Evolutionary conservation across 805 yeast species (phyloP).

Genomic region (Yarrowia sp.): DNA sequence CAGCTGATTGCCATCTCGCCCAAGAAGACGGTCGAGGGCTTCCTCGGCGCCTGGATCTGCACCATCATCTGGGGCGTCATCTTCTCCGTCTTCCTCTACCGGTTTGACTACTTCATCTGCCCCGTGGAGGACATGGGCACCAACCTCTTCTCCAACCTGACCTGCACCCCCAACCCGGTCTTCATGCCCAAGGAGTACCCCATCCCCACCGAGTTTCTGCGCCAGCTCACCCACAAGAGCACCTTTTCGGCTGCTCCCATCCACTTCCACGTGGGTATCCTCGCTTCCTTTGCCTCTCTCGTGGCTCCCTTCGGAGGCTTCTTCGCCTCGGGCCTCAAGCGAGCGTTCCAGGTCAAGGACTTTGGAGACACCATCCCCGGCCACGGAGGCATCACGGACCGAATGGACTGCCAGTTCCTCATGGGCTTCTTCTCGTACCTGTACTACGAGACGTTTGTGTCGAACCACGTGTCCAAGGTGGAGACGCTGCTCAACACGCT

Average conservation of each 20-base stretch:
- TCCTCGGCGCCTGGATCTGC: conserved; percentile 95
- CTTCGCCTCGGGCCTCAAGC: conserved; percentile 94
- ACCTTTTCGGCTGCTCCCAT: conserved; percentile 74
- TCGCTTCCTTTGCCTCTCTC: conserved; percentile 93
- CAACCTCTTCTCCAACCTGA: conserved; percentile 58
- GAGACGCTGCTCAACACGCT: conserved; percentile 75
- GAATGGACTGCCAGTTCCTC: conserved; percentile 95
- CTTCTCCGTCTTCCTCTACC: conserved; percentile 61
- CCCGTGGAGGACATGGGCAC: conserved; percentile 65
- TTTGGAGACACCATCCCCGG: conserved; percentile 99
- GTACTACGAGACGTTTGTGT: conserved; percentile 88
- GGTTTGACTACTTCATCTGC: conserved; percentile 76
- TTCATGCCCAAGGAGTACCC: conserved; percentile 76
- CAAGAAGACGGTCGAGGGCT: conserved; percentile 96
- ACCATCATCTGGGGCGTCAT: conserved; percentile 73
- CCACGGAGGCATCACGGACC: conserved; percentile 96
- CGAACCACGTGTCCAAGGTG: conserved; percentile 55
- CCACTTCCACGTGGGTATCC: conserved; percentile 78
- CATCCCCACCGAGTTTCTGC: conserved; percentile 63
- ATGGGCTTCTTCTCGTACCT: conserved; percentile 95
- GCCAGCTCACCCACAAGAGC: conserved; percentile 48
- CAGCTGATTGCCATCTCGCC: conserved; percentile 93
- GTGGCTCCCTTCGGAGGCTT: conserved; percentile 99
- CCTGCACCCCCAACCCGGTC: conserved; percentile 86
- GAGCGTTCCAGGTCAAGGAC: conserved; percentile 94